Conservation (phyloP, 352 stramenopile species). For the Pythium myriotylum region DNA sequence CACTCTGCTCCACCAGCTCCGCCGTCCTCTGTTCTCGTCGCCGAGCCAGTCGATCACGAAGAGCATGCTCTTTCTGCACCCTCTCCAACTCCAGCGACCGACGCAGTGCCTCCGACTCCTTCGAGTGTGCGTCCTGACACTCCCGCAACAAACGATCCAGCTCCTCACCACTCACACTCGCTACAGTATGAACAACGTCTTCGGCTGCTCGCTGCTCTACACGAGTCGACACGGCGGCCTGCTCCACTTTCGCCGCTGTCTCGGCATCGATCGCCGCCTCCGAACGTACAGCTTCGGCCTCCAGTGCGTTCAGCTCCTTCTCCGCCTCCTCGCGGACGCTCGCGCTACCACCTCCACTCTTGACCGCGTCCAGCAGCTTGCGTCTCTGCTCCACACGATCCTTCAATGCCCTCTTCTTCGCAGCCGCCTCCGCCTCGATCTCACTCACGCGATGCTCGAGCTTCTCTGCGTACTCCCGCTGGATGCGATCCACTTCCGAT, state of each 20-base stretch:
- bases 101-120: slow-evolving; percentile 10
- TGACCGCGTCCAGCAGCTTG: background rate
- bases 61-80: slow-evolving; percentile 11
- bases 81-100: slow-evolving; percentile 16
- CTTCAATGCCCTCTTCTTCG: slow-evolving; percentile 3
- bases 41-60: slow-evolving; percentile 16
- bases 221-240: too few relatives aligned
- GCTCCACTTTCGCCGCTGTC: background rate
- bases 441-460: slow-evolving; percentile 4
- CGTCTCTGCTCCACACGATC: slow-evolving; percentile 21
- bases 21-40: slow-evolving; percentile 13
- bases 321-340: background rate
- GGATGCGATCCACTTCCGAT: slow-evolving; percentile 14
- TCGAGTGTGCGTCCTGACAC: slow-evolving; percentile 11
- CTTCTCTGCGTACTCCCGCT: slow-evolving; percentile 17
- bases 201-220: too few relatives aligned
- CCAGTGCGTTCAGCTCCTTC: background rate
- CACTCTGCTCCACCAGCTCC: slow-evolving; percentile 4
- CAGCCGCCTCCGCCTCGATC: slow-evolving; percentile 6
- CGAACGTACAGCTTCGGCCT: background rate
- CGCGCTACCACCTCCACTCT: too few relatives aligned
- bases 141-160: slow-evolving; percentile 11
- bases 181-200: background rate
- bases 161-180: slow-evolving; percentile 7
- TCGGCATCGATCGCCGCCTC: slow-evolving; percentile 11